Evolutionary conservation across 345 rosid genomes (phyloP).

Genomic region (Euphorbia lathyris): DNA sequence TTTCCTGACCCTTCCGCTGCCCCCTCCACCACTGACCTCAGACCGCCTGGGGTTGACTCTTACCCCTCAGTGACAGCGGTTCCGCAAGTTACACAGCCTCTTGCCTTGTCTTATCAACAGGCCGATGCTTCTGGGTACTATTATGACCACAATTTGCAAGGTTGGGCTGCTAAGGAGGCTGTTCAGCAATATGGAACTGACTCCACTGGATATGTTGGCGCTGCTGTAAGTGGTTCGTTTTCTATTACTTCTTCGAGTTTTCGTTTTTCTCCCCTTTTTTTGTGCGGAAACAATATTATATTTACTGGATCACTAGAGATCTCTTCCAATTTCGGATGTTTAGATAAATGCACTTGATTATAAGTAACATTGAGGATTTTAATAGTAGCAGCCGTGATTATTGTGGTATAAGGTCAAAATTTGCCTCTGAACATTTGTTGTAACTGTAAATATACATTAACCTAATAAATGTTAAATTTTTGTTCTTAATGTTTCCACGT

Average conservation of each 20-base stretch:
- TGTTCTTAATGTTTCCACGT: no score
- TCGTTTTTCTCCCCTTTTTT: not conserved
- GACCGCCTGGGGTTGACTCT: slow-evolving; percentile 30
- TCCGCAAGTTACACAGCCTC: not conserved
- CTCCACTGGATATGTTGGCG: slow-evolving; percentile 22
- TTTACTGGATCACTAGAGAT: not conserved
- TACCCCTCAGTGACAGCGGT: slow-evolving; percentile 11
- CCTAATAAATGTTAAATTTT: no score
- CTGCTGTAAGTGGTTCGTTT: slow-evolving; percentile 34
- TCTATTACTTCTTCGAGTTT: not conserved
- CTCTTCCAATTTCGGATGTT: not conserved
- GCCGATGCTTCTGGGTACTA: slow-evolving; percentile 11
- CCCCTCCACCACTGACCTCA: slow-evolving; percentile 3
- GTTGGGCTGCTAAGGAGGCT: slow-evolving; percentile 24
- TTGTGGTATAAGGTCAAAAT: no score
- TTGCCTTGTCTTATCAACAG: not conserved
- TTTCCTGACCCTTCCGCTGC: not conserved
- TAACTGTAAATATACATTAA: no score
- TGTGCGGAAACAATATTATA: not conserved
- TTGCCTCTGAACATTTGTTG: no score
- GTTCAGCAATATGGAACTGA: slow-evolving; percentile 25
- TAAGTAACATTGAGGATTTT: not conserved
- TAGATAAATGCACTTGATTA: not conserved
- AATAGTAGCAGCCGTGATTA: not conserved
- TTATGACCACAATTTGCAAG: slow-evolving; percentile 25